Base-by-base conservation (phyloP, 31 red algal species). In the Asparagopsis taxiformis region DNA sequence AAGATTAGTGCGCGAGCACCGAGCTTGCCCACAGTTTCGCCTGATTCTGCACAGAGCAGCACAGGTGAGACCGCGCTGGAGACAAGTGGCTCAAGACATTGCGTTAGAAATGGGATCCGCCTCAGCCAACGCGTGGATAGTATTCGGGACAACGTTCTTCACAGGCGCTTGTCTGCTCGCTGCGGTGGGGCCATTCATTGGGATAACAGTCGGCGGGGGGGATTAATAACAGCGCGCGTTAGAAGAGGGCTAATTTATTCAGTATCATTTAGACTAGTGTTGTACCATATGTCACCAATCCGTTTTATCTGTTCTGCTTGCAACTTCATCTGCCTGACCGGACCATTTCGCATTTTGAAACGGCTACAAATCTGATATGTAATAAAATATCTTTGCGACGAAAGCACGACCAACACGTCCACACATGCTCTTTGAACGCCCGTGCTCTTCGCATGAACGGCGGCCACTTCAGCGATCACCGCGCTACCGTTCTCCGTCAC, bases 101-200 rank as follows among this genome's bases (percentile, higher is more conserved):
- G 55, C 71, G 24, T 39, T 38, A 32, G 71, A 22, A 13, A 66
- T 78, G 59, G 54, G 59, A 49, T 20, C 58, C 13, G 46, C 31
- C 39, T 41, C 56, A 1, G 58, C 57, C 23, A 29, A 39, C 11
- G 39, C 43, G 10, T 20, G 30, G 44, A 78, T 49, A 9, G 46
- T 51, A 31, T 78, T 56, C 25, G 74, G 74, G 11, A 58, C 46
- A 41, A 35, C 56, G 17, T 78, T 78, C 49, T 78, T 78, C 22
- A n/a, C 31, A 15, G 13, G 22, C 10, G 74, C 59, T 35, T 78
- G 74, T 36, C 44, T 78, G 23, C 10, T 66, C 22, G 74, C 60
- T 22, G 29, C 55, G 29, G 41, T 78, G 37, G 74, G 74, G n/a
- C 74, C 74, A 23, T 58, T 66, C 19, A 15, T 66, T n/a, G 74